These are phyloP conservation scores for Dactylellina sp. DNA, from an alignment of 2,329 filamentous ascomycete species.

Conservation along the genomic window DNA sequence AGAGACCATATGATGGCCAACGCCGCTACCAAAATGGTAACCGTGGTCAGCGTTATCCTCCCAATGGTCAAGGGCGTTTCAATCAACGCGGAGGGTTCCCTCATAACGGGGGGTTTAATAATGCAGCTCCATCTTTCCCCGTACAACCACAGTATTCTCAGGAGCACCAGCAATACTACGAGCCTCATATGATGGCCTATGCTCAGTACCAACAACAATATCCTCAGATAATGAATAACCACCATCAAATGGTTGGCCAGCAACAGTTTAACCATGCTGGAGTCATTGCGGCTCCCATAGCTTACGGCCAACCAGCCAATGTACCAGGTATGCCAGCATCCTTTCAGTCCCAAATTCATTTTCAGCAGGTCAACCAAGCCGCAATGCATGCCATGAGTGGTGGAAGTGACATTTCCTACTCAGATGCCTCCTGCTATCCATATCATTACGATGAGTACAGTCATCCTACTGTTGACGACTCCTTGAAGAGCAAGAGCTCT, in stretches of 20 bases:
- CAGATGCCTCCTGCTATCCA: conserved; percentile 18
- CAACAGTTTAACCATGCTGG: conserved; percentile 29
- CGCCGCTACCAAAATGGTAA: conserved; percentile 36
- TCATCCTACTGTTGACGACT: conserved; percentile 17
- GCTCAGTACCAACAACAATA: conserved; percentile 41
- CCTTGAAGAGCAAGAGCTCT: conserved; percentile 38
- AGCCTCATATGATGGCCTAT: conserved; percentile 47
- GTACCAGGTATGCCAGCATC: conserved; percentile 27
- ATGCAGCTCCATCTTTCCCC: conserved; percentile 19
- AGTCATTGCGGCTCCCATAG: conserved; percentile 38
- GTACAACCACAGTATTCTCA: conserved; percentile 17
- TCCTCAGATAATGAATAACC: conserved; percentile 22
- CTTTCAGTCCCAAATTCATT: conserved; percentile 18
- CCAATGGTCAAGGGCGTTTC: conserved; percentile 34
- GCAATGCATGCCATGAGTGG: conserved; percentile 12
- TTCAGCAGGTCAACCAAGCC: conserved; percentile 9
- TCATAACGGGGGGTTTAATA: conserved; percentile 23
- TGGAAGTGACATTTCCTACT: conserved; percentile 19
- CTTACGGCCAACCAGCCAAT: conserved; percentile 28
- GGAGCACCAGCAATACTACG: conserved; percentile 36
- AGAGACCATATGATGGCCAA: conserved; percentile 23
- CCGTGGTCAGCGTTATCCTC: conserved; percentile 25
- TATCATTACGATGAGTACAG: conserved; percentile 27
- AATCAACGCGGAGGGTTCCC: conserved; percentile 35
- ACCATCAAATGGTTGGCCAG: conserved; percentile 29